phyloP scores from a whole-genome alignment of 768 basidiomycete genomes.

The Tricholoma matsutake region DNA sequence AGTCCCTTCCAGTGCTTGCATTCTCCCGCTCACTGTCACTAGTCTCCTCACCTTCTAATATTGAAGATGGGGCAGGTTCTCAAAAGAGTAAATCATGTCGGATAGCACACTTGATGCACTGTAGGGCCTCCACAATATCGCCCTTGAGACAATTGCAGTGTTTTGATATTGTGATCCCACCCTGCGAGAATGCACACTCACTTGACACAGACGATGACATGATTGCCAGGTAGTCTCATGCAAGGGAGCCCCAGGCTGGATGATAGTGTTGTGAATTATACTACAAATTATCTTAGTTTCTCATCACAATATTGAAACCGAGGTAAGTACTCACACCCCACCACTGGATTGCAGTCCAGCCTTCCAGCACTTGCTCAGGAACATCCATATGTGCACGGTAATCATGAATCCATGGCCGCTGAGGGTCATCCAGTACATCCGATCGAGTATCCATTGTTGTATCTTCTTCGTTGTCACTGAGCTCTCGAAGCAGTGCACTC shows the following conservation, averaged over 20 bases:
- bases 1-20: not conserved
- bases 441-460: not conserved
- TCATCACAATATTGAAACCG: too few species aligned
- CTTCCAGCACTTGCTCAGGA: slow-evolving; percentile 16
- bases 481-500: not conserved
- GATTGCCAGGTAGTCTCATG: too few species aligned
- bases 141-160: too few species aligned
- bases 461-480: not conserved
- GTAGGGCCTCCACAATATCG: too few species aligned
- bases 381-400: slow-evolving; percentile 21
- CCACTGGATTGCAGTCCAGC: too few species aligned
- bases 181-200: slow-evolving; percentile 35
- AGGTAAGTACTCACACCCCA: slow-evolving; percentile 14
- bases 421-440: not conserved
- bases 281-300: not conserved
- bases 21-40: not conserved
- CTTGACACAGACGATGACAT: slow-evolving; percentile 31
- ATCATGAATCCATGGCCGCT: slow-evolving; percentile 16
- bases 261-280: slow-evolving; percentile 11
- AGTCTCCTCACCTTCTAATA: not conserved
- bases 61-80: slow-evolving; percentile 5
- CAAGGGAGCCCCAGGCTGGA: slow-evolving; percentile 27
- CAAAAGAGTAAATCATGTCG: slow-evolving; percentile 11
- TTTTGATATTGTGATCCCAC: too few species aligned
- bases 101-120: slow-evolving; percentile 26